These are phyloP conservation scores for Hortaea werneckii DNA, from an alignment of 2,329 filamentous ascomycete genomes.

Conservation along the genomic window DNA sequence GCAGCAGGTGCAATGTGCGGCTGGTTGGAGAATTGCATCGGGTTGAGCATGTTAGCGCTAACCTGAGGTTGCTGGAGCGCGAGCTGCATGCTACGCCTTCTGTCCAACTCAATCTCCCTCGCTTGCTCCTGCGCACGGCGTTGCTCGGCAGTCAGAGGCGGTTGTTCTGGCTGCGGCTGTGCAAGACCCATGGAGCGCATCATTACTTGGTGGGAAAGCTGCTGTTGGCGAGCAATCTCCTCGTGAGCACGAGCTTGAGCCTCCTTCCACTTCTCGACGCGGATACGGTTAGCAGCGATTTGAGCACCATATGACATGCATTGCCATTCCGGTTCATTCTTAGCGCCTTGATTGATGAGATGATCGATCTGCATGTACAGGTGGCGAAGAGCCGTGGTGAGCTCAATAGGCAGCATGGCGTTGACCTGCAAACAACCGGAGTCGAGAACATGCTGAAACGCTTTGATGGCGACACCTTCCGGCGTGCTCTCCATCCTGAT, in stretches of 20 bases:
- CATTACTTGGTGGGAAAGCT: conserved; percentile 12
- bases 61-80: conserved; percentile 12
- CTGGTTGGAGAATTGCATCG: conserved; percentile 11
- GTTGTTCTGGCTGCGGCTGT: conserved; percentile 1
- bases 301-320: conserved; percentile 24
- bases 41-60: conserved; percentile 14
- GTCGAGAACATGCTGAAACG: conserved; percentile 23
- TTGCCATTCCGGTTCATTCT: conserved; percentile 14
- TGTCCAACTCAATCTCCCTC: conserved; percentile 16
- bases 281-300: conserved; percentile 16
- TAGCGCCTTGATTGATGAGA: conserved; percentile 21
- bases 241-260: conserved; percentile 12
- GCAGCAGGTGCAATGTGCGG: conserved; percentile 2
- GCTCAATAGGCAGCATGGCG: conserved; percentile 11
- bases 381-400: conserved; percentile 18
- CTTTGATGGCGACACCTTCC: conserved; percentile 20
- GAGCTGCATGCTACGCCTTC: conserved; percentile 12
- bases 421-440: conserved; percentile 23
- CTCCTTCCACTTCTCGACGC: conserved; percentile 16
- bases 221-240: conserved; percentile 13
- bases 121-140: conserved; percentile 3
- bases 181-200: conserved; percentile 14
- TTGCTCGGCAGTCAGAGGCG: conserved; percentile 3
- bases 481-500: conserved; percentile 17
- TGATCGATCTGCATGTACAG: conserved; percentile 26